Conservation (phyloP, 306 rosid genomes). For the Lathyrus oleraceus region DNA sequence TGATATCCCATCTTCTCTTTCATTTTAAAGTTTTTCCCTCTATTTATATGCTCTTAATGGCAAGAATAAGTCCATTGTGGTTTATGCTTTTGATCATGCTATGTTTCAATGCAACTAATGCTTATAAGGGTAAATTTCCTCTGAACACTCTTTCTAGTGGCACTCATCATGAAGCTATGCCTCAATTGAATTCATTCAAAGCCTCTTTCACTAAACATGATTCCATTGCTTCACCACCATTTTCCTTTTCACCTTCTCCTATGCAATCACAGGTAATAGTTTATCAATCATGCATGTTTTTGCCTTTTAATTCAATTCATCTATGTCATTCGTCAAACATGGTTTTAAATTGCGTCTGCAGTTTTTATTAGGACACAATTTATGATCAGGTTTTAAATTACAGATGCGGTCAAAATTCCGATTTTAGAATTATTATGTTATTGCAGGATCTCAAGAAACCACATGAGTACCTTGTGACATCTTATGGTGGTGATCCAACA, state of each 20-base stretch:
- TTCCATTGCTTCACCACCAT: conserved; percentile 41
- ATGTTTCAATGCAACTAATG: conserved; percentile 30
- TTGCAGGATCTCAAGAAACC: conserved; percentile 46
- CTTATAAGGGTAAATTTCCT: conserved; percentile 31
- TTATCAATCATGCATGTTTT: neutral
- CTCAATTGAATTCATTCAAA: conserved; percentile 48
- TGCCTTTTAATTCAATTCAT: neutral
- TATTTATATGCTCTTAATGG: conserved; percentile 35
- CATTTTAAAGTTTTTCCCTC: neutral
- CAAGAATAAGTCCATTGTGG: conserved; percentile 27
- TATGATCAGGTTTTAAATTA: neutral
- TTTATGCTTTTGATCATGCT: conserved; percentile 27
- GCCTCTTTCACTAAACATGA: conserved; percentile 41
- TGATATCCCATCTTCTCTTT: conserved; percentile 14
- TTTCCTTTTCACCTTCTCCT: conserved; percentile 43
- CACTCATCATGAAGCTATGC: conserved; percentile 34
- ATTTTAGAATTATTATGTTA: neutral
- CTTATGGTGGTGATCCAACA: conserved; percentile 89
- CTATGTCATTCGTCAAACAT: neutral
- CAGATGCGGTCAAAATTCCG: neutral
- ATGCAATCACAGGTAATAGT: conserved; percentile 34
- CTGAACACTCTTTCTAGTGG: conserved; percentile 4
- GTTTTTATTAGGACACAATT: too few species aligned
- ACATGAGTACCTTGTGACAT: conserved; percentile 57
- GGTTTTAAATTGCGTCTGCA: neutral